Base-by-base conservation (phyloP, 108 stramenopile species). In the Fragilariopsis cylindrus region DNA sequence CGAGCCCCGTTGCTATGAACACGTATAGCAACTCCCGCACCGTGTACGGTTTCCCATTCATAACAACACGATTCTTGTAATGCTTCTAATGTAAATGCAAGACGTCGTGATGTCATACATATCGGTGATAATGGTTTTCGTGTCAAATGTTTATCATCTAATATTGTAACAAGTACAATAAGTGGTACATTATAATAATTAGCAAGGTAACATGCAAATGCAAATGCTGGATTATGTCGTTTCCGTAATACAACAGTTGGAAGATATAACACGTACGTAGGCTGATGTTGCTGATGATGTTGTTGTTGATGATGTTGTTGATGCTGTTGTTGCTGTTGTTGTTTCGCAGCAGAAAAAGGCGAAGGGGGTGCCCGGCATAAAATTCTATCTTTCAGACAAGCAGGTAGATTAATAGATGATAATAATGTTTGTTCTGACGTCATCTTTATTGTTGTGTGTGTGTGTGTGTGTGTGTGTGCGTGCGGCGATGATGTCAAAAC, bases 141-240 rank as follows among this genome's bases (percentile, higher is more conserved):
- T 49, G 77, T 15, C 57, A 75, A 71, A 18, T 74, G 71, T 3
- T 68, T 19, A 69, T 88, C 88, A 42, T 88, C 88, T 21, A 82
- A 63, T 5, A 88, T 67, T 5, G 82, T 73, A 3, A 75, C 78
- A 21, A 89, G 64, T 2, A 89, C 76, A 3, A 89, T 18, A 9
- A 86, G 54, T 3, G 85, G 85, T 30, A 82, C 73, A 5, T 79
- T 4, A 12, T 71, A 48, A 30, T 71, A 54, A 56, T 89, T 89
- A 21, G 88, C 83, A 4, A 77, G 57, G 18, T 66, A 81, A 73
- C 84, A 84, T 41, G 88, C 88, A 16, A 89, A n/a, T 5, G 88
- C 81, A 75, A 89, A 86, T n/a, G 80, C 77, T 50, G 88, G 88
- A 55, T 89, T 89, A 76, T 89, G 88, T 42, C 80, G 67, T 19